Conservation (phyloP, 2,329 filamentous ascomycete genomes). For the Epichloe glyceriae region DNA sequence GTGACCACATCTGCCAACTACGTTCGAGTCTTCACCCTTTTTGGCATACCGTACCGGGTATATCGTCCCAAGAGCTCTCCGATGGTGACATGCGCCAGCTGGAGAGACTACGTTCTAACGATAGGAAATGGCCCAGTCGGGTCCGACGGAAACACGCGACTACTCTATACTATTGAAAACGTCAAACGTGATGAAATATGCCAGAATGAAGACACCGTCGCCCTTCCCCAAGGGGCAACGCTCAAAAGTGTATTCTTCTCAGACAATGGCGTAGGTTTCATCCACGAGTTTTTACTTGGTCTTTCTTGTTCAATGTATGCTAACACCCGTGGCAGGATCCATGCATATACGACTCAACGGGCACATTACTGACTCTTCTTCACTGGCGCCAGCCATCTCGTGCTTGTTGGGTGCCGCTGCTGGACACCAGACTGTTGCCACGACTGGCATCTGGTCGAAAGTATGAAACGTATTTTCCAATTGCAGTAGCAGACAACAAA, state of each 20-base stretch:
- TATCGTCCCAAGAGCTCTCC: constrained; percentile 86
- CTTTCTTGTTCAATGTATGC: not conserved
- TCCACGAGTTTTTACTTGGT: not conserved
- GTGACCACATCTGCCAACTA: constrained; percentile 81
- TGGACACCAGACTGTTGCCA: constrained; percentile 75
- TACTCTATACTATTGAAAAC: constrained; percentile 89
- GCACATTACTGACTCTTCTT: constrained; percentile 73
- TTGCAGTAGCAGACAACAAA: constrained; percentile 78
- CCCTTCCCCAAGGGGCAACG: constrained; percentile 60
- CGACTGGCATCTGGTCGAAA: constrained; percentile 77
- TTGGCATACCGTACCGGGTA: constrained; percentile 76
- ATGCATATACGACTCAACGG: constrained; percentile 89
- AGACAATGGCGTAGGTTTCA: constrained; percentile 60
- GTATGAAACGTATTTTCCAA: constrained; percentile 84
- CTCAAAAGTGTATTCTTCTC: constrained; percentile 85
- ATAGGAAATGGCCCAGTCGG: constrained; percentile 84
- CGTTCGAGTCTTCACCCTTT: constrained; percentile 83
- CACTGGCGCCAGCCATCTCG: constrained; percentile 83
- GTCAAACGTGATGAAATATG: constrained; percentile 87
- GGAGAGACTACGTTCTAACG: constrained; percentile 92
- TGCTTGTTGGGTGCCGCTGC: constrained; percentile 80
- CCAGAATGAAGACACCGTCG: constrained; percentile 86
- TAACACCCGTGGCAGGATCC: constrained; percentile 51
- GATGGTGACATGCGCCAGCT: constrained; percentile 85
- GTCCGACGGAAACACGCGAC: constrained; percentile 60